Conservation (phyloP, 148 eudicot species). For the Linanthus parryae region DNA sequence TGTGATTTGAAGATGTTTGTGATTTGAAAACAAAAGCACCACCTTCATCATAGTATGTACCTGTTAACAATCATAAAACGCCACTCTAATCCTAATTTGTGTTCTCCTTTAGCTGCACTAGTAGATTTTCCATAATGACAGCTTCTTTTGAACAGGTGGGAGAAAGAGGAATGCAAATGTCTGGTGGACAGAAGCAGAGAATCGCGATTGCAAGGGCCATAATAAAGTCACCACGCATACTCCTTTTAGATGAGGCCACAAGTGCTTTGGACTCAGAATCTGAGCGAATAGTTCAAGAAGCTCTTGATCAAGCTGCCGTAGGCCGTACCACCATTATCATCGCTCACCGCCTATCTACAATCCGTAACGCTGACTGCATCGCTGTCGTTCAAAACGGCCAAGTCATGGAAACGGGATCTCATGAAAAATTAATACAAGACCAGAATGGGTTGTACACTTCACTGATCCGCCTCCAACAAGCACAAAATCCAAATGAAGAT, state of each 20-base stretch:
- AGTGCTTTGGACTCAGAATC: constrained; percentile 80
- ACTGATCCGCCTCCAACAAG: constrained; percentile 46
- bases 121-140: too few species aligned
- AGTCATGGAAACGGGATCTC: constrained; percentile 48
- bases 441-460: constrained; percentile 38
- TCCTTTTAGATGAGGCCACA: constrained; percentile 79
- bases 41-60: too few species aligned
- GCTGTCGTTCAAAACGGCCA: constrained; percentile 53
- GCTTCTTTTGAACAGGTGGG: constrained; percentile 41
- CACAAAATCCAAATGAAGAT: constrained; percentile 9
- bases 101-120: too few species aligned
- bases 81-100: too few species aligned
- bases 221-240: constrained; percentile 63
- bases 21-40: too few species aligned
- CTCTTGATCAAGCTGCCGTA: constrained; percentile 52
- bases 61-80: too few species aligned
- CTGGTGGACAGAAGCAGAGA: constrained; percentile 87
- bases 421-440: constrained; percentile 37
- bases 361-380: constrained; percentile 59
- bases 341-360: constrained; percentile 84
- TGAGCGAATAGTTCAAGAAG: constrained; percentile 68
- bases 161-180: constrained; percentile 82
- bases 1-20: too few species aligned
- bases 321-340: constrained; percentile 69
- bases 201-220: constrained; percentile 83